Evolutionary conservation across 1,284 basidiomycete species (phyloP).

Genomic region (Sphagnurus paluster): DNA sequence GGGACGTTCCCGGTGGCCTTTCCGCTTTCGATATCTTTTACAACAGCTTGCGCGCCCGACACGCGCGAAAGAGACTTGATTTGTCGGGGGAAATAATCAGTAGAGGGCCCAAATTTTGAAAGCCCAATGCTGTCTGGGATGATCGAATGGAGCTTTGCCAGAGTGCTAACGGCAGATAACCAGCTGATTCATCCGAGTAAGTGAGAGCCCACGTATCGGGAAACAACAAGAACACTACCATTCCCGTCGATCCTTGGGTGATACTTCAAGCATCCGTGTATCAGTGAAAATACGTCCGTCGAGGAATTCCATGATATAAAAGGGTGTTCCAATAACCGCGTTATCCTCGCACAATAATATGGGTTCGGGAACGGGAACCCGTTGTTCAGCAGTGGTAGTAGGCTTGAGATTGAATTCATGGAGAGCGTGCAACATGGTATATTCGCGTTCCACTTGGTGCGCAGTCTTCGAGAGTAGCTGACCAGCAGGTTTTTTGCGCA

Average conservation of each 20-base stretch:
- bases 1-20: conserved; percentile 69
- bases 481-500: conserved; percentile 94
- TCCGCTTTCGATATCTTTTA: conserved; percentile 63
- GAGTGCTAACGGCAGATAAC: conserved; percentile 72
- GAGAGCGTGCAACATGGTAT: conserved; percentile 75
- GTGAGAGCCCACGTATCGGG: neutral
- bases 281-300: conserved; percentile 94
- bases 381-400: conserved; percentile 46
- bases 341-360: conserved; percentile 82
- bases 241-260: conserved; percentile 61
- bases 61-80: conserved; percentile 82
- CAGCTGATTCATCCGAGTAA: conserved; percentile 52
- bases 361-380: conserved; percentile 86
- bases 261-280: conserved; percentile 70
- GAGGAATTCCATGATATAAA: conserved; percentile 96
- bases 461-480: conserved; percentile 85
- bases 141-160: conserved; percentile 77
- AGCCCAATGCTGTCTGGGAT: conserved; percentile 72
- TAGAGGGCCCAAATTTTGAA: conserved; percentile 75
- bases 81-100: conserved; percentile 89
- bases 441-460: conserved; percentile 94
- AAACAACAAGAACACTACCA: conserved; percentile 47
- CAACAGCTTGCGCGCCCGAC: conserved; percentile 69
- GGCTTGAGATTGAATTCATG: conserved; percentile 69
- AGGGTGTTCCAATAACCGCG: conserved; percentile 81